Base-by-base conservation (phyloP, 306 rosid species). In the Quillaja saponaria region DNA sequence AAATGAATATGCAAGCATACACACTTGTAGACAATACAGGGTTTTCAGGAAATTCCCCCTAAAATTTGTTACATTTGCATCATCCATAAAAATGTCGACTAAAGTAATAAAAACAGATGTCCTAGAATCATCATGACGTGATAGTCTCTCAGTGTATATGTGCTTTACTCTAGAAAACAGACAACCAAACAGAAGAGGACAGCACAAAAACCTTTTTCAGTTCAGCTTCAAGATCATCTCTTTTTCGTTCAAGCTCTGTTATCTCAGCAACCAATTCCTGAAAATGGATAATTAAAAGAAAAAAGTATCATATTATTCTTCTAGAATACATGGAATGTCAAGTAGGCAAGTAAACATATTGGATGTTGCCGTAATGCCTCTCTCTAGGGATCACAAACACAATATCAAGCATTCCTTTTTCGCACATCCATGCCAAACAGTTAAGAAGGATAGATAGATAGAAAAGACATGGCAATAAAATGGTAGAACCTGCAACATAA, bases 171-270 rank as follows among this genome's bases (percentile, higher is more conserved):
- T n/a, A n/a, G n/a, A n/a, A n/a, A n/a, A n/a, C n/a, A n/a, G n/a
- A n/a, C n/a, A n/a, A n/a, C n/a, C n/a, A n/a, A n/a, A n/a, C n/a
- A n/a, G n/a, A n/a, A n/a, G n/a, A n/a, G n/a, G n/a, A n/a, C n/a
- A n/a, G n/a, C n/a, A n/a, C 10, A 5, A 48, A 66, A 58, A 92
- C 99, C 97, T 85, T 92, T 67, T 83, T 83, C 67, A 92, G 54
- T 81, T 92, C 84, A 65, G 90, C 95, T 81, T 89, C 95, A 48
- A 92, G 91, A 41, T 80, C 89, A 13, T 89, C 99, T 70, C 91
- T 89, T 74, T 87, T 82, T 50, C 25, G 79, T 82, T 92, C 91
- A 62, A 92, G 81, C 68, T 78, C 91, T 45, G 95, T 65, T 79
- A 89, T 85, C 82, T 92, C 96, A 58, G 74, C 64, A 31, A 67